Conservation (phyloP, 305 asterid genomes). For the Ilex paraguariensis region DNA sequence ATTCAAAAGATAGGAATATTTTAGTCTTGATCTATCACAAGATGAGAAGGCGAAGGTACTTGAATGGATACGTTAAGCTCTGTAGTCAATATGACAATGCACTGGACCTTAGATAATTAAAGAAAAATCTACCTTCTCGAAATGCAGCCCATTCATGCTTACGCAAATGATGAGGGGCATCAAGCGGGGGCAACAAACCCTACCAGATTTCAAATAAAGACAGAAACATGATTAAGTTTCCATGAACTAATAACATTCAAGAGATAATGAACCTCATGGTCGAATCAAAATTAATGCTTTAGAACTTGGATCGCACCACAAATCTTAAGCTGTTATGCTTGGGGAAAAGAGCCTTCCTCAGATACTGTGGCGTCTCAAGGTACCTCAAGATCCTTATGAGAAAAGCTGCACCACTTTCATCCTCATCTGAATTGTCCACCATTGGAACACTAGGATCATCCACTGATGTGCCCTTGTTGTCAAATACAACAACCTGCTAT, state of each 20-base stretch:
- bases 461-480: conserved; percentile 44
- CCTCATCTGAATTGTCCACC: conserved; percentile 41
- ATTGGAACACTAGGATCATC: conserved; percentile 33
- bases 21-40: too few relatives aligned
- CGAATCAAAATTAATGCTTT: conserved; percentile 6
- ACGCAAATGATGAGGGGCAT: conserved; percentile 96
- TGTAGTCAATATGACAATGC: too few relatives aligned
- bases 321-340: conserved; percentile 77
- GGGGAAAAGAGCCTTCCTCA: conserved; percentile 87
- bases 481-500: conserved; percentile 70
- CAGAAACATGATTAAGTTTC: conserved; percentile 8
- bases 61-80: too few relatives aligned
- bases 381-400: conserved; percentile 78
- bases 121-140: conserved; percentile 73
- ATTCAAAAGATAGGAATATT: too few relatives aligned
- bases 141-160: conserved; percentile 94
- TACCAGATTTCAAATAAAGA: conserved; percentile 24
- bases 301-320: conserved; percentile 55
- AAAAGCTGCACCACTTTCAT: conserved; percentile 78
- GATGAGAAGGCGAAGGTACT: too few relatives aligned
- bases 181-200: conserved; percentile 95
- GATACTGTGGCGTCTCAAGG: conserved; percentile 98
- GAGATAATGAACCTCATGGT: background rate
- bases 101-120: background rate
- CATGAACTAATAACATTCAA: background rate